Base-by-base conservation (phyloP, 768 basidiomycete genomes). In the Lactifluus subvellereus region DNA sequence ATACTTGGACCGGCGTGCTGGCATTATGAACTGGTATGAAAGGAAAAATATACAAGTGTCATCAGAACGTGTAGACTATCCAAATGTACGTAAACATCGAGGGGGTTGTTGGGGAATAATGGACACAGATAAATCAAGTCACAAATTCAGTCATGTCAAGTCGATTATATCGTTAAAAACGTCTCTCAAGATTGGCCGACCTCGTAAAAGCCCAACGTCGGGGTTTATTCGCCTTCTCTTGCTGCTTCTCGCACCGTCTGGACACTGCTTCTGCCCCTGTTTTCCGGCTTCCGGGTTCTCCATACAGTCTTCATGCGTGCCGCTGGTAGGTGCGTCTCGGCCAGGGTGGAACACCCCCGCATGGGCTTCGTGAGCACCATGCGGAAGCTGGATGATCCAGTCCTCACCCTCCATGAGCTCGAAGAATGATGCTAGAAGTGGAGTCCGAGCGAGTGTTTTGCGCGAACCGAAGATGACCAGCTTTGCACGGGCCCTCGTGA, bases 401-500 rank as follows among this genome's bases (percentile, higher is more conserved):
- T 76, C 75, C 55, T 78, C 80, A 32, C 71, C 76, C 10, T 89
- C 81, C 84, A 97, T 87, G 54, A 98, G 77, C 10, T 75, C 71
- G 66, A 98, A 84, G 75, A 98, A 95, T 32, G 88, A 82, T 2
- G 75, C 72, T 42, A 98, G 75, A 35, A 97, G 73, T 0, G 84
- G 74, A 0, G 83, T 81, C 32, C 73, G 71, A 47, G 82, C 72
- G 10, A 99, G 79, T 1, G 96, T 99, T 69, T 76, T 82, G 47
- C 87, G 80, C 0, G 93, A 95, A 4, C 97, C 96, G 68, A 99
- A 80, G 61, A 99, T 88, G 73, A 98, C 79, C 2, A 99, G 77
- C 76, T 99, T 99, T 38, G 84, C 83, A 59, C 88, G 85, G 0
- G 95, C 96, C 16, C 97, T 87, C 0, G 96, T 98, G 73, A 98